Evolutionary conservation across 106 monocot species (phyloP).

Genomic region (Acorus calamus): DNA sequence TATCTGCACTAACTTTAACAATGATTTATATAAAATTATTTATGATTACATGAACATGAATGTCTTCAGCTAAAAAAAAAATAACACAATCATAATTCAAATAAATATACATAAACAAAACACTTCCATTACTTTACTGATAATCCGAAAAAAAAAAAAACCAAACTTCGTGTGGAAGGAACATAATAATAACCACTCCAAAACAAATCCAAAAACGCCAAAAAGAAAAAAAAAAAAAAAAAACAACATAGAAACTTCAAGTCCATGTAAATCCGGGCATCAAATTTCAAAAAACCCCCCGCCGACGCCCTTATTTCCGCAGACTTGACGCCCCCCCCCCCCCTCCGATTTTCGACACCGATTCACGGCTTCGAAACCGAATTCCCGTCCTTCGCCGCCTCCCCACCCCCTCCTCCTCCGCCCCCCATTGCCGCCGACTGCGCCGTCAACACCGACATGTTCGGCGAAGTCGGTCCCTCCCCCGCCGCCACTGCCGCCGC

Average conservation of each 20-base stretch:
- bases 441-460: slow-evolving; percentile 52
- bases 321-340: slow-evolving; percentile 4
- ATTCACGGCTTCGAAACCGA: slow-evolving; percentile 42
- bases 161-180: too few relatives aligned
- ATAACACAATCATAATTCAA: too few relatives aligned
- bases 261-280: slow-evolving; percentile 1
- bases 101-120: too few relatives aligned
- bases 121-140: too few relatives aligned
- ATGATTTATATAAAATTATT: too few relatives aligned
- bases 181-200: too few relatives aligned
- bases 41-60: too few relatives aligned
- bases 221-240: too few relatives aligned
- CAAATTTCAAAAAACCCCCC: not conserved
- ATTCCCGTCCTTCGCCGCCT: slow-evolving; percentile 32
- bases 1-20: too few relatives aligned
- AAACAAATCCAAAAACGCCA: too few relatives aligned
- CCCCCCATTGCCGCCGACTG: slow-evolving; percentile 43
- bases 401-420: slow-evolving; percentile 3
- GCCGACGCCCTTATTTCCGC: not conserved
- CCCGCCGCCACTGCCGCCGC: not conserved
- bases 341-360: not conserved
- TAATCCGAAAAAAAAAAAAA: too few relatives aligned
- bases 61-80: too few relatives aligned
- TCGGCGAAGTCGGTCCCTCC: slow-evolving; percentile 42
- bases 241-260: not conserved